Base-by-base conservation (phyloP, 805 yeast genomes). In the Nakazawaea populi region DNA sequence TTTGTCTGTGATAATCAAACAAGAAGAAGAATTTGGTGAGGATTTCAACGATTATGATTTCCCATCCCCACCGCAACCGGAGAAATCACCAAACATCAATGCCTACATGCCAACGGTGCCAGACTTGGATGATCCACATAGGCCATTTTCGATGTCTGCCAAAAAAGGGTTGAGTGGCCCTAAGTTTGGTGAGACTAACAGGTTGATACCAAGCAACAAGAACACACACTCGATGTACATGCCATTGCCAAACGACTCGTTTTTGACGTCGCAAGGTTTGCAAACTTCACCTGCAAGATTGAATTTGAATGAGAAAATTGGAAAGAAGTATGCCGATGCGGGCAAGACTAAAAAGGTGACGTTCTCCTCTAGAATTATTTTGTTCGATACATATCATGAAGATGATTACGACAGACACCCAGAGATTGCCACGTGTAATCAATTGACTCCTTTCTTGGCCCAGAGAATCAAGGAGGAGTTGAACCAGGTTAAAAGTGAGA, bases 321-420 rank as follows among this genome's bases (percentile, higher is more conserved):
- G 9, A 24, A 30, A 39, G 4, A 32, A 24, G 10, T 27, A 51
- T 32, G 8, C 35, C 8, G 35, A 11, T 32, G 35, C 28, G 6
- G 29, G 32, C 24, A 29, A n/a, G 29, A 18, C 24, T 38, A 42
- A 53, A 27, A 55, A 44, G 12, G 89, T 85, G 9, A 65, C 80
- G 46, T 92, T 92, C 67, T 86, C 96, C 5, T 83, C 95, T 1
- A 75, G 89, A 58, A 88, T 94, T 51, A 77, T 88, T 6, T 76
- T 94, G 42, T 92, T 83, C 66, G 95, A 89, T 54, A 92, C 97
- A 0, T 89, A 86, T 65, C 78, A 84, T 52, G 83, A 83, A 37
- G 83, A 79, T 18, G 97, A 87, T 56, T 92, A 92, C 66, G 97
- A 92, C 66, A 81, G 99, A 60, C 89, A 84, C 56, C 97, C 97